These are phyloP conservation scores for Plasmodium falciparum DNA, from an alignment of 169 alveolate species.

Conservation along the genomic window DNA sequence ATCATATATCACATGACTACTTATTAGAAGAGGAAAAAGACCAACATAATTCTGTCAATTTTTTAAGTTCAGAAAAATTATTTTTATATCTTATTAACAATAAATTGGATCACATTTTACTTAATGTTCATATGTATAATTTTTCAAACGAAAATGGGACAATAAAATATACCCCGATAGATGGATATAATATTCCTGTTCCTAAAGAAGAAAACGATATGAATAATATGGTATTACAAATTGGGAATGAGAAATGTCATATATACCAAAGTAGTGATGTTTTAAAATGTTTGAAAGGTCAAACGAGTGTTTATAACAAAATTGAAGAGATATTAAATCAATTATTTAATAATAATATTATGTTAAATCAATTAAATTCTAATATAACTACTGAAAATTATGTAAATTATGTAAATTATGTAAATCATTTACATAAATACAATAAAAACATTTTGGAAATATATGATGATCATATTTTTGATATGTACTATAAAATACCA, in stretches of 20 bases:
- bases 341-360: slow-evolving; percentile 9
- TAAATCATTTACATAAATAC: slow-evolving; percentile 26
- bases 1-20: not conserved
- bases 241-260: not conserved
- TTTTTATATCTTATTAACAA: slow-evolving; percentile 43
- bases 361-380: not conserved
- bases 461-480: slow-evolving; percentile 54
- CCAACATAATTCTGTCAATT: too few relatives aligned
- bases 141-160: not conserved
- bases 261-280: not conserved
- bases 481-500: slow-evolving; percentile 25
- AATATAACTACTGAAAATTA: slow-evolving; percentile 6
- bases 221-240: not conserved
- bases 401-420: slow-evolving; percentile 23
- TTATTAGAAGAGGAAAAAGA: not conserved
- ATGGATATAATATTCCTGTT: not conserved
- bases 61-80: slow-evolving; percentile 6
- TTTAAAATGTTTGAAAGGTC: slow-evolving; percentile 13
- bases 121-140: slow-evolving; percentile 16
- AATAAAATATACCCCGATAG: not conserved
- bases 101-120: slow-evolving; percentile 16
- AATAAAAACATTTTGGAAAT: slow-evolving; percentile 21
- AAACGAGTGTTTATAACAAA: slow-evolving; percentile 12
- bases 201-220: not conserved
- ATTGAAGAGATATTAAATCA: slow-evolving; percentile 11